These are phyloP conservation scores for Stenocarpella maydis DNA, from an alignment of 2,329 filamentous ascomycete species.

Conservation along the genomic window DNA sequence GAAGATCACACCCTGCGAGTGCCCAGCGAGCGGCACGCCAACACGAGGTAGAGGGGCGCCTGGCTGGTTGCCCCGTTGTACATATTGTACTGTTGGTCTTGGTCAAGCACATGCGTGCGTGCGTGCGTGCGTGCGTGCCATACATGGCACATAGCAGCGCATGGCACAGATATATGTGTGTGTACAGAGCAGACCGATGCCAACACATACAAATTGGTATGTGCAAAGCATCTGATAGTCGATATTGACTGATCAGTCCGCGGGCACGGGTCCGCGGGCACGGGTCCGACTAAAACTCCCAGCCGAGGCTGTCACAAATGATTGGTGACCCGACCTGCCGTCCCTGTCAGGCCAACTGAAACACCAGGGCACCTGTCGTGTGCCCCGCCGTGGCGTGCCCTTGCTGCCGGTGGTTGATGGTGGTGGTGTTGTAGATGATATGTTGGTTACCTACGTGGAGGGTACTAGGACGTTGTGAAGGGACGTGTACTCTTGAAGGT, in stretches of 20 bases:
- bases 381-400: not conserved
- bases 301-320: constrained; percentile 20
- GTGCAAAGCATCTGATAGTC: not conserved
- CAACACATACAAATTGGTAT: too few relatives aligned
- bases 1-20: constrained; percentile 14
- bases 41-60: constrained; percentile 10
- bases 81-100: too few relatives aligned
- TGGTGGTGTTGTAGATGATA: not conserved
- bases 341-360: constrained; percentile 16
- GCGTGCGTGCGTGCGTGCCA: not conserved
- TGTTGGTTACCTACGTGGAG: not conserved
- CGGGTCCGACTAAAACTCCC: too few relatives aligned
- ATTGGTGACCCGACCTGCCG: constrained; percentile 17
- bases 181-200: too few relatives aligned
- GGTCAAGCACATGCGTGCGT: not conserved
- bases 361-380: not conserved
- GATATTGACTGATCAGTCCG: constrained; percentile 3
- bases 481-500: too few relatives aligned
- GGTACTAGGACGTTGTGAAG: not conserved
- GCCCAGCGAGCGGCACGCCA: constrained; percentile 22
- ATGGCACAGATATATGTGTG: too few relatives aligned
- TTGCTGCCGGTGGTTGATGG: not conserved
- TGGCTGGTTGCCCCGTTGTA: not conserved
- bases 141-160: too few relatives aligned
- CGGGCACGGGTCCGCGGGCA: constrained; percentile 22